phyloP scores from a whole-genome alignment of 495 filamentous ascomycete genomes.

The Aspergillus hancockii region DNA sequence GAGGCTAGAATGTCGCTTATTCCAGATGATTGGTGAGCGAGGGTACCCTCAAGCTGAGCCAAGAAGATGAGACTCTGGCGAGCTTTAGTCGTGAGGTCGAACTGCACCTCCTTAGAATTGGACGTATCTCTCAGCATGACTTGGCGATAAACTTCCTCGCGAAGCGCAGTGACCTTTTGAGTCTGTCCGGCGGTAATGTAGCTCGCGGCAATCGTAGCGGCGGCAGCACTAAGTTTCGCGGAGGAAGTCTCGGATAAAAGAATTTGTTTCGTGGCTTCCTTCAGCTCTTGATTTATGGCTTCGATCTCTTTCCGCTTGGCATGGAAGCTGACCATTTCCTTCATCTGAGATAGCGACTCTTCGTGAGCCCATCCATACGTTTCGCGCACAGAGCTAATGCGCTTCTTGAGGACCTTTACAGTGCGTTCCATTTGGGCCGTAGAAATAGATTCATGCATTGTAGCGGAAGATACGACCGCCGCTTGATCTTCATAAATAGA shows the following conservation, averaged over 20 bases:
- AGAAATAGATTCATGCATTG: conserved; percentile 29
- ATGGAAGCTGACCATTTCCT: conserved; percentile 38
- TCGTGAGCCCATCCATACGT: conserved; percentile 42
- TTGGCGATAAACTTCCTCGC: conserved; percentile 44
- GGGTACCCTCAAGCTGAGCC: conserved; percentile 40
- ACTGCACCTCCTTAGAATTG: conserved; percentile 24
- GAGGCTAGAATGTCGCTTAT: conserved; percentile 40
- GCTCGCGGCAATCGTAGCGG: conserved; percentile 33
- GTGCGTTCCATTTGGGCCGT: conserved; percentile 31
- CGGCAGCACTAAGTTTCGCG: conserved; percentile 32
- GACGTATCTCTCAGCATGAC: conserved; percentile 23
- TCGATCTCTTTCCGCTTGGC: conserved; percentile 33
- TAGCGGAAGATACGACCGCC: conserved; percentile 18
- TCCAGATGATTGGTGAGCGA: conserved; percentile 27
- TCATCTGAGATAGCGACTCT: conserved; percentile 38
- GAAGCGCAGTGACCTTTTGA: conserved; percentile 33
- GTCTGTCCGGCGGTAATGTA: conserved; percentile 36
- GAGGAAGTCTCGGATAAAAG: conserved; percentile 34
- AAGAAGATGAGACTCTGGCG: conserved; percentile 43
- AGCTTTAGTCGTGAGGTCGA: conserved; percentile 36
- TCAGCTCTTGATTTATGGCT: conserved; percentile 31
- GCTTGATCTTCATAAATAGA: conserved; percentile 43
- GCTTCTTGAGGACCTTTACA: conserved; percentile 31
- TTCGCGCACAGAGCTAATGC: conserved; percentile 32
- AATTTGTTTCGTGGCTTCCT: conserved; percentile 39